Evolutionary conservation across 768 basidiomycete species (phyloP), one percentile per base, ranked within the genome.

Genomic region (Tricholoma sp.): DNA sequence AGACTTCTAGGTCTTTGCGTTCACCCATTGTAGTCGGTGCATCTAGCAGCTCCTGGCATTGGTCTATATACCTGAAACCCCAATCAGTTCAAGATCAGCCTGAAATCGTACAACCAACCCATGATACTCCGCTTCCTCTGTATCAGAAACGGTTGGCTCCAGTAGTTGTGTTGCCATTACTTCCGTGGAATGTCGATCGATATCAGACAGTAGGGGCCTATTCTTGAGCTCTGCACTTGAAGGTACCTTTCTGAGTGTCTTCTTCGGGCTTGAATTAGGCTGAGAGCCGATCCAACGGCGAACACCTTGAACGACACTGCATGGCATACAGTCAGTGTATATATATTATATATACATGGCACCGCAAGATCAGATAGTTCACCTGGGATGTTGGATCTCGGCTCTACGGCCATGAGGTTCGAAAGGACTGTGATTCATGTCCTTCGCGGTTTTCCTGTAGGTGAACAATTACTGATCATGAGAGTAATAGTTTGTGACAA

Each of bases 391-490:
- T 17, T 72, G 72, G 48, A 70, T 66, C 10, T 65, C 65, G 28
- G 60, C 63, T 4, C 68, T 61, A 45, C 74, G 76, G 34, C 82
- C 79, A 52, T 83, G 83, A 0, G 85, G 76, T 60, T 83, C 76
- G 65, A 94, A 94, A 0, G 92, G 92, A 63, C 90, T 93, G 48
- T 83, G 76, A 44, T 85, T 81, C 53, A 85, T 73, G 61, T 85
- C 84, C 60, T 78, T 80, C 7, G 82, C 79, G 0, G 84, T 86
- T 70, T 90, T 92, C 42, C 89, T 91, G 61, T 24, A 24, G 24
- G 7, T 20, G 57, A 10, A 7, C 18, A 50, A 44, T 52, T 42
- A 31, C 13, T 41, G n/a, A n/a, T n/a, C n/a, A n/a, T n/a, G 41
- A 39, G 37, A 15, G 11, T 20, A 45, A 41, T 33, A 20, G 2